Base-by-base conservation (phyloP, 345 rosid genomes). In the Luvunga scandens region DNA sequence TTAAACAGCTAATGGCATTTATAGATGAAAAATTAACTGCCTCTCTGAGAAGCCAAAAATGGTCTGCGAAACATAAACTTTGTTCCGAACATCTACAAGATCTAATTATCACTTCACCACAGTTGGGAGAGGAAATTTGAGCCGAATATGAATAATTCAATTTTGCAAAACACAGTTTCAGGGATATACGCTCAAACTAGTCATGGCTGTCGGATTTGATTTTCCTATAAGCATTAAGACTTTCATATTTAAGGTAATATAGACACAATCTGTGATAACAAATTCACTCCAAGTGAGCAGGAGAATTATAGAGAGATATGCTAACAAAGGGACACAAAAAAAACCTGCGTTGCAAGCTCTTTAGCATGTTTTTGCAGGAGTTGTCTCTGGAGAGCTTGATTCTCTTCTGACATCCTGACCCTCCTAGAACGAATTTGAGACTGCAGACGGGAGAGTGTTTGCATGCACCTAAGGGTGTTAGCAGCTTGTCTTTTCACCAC, bases 321-420 rank as follows among this genome's bases (percentile, higher is more conserved):
- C 39, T 31, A 10, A 66, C 24, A 64, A 65, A 73, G 27, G 39
- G 70, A 56, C 30, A 73, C 16, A 62, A 22, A 36, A 76, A 71
- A 79, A 34, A 93, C 99, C 93, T 84, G 87, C 75, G 87, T 91
- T 76, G 89, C 94, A 55, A 93, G 83, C 85, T 96, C 98, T 79
- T 88, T 90, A 9, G 94, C 98, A 80, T 93, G 98, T 76, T 96
- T 92, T 83, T 94, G 98, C 78, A 92, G 84, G 42, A 93, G 91
- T 85, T 96, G 99, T 53, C 83, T 88, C 85, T 92, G 99, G 42
- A 93, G 93, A 77, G 97, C 94, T 71, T 89, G 97, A 84, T 92
- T 96, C 90, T 96, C 98, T 84, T 96, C 98, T 1, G 89, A 82
- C 95, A 92, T 90, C 80, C 94, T 88, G 76, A 90, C 75, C 78